A percentile compares a stretch with the other conserved stretches of the same genome.
Evolutionary conservation across 2,329 filamentous ascomycete genomes (phyloP).

Genomic region (Graphilbum sp.): DNA sequence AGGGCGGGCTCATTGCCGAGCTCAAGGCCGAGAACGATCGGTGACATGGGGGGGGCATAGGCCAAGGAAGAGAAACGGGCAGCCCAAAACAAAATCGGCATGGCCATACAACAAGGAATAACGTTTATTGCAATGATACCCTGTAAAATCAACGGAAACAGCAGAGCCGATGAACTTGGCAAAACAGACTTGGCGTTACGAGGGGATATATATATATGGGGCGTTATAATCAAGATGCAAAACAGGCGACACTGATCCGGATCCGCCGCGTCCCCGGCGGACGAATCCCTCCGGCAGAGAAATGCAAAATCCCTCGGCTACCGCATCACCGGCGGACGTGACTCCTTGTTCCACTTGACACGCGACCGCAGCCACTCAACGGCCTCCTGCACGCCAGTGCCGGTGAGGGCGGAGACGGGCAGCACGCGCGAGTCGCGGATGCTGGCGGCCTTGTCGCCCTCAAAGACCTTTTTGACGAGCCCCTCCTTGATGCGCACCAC

Average conservation of each 20-base stretch:
- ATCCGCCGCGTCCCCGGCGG: too few species aligned
- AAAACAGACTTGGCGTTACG: not conserved
- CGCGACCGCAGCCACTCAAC: constrained; percentile 92
- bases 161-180: too few species aligned
- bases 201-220: too few species aligned
- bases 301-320: constrained; percentile 23
- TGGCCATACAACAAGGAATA: too few species aligned
- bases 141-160: constrained; percentile 6
- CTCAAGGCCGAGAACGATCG: constrained; percentile 72
- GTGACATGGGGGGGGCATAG: constrained; percentile 21
- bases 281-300: too few species aligned
- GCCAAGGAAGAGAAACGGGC: not conserved
- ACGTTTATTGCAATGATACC: constrained; percentile 7
- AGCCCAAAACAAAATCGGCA: not conserved
- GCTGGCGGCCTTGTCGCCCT: constrained; percentile 73
- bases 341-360: constrained; percentile 94
- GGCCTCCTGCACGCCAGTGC: constrained; percentile 76
- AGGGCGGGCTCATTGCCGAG: constrained; percentile 64
- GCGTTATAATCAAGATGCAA: too few species aligned
- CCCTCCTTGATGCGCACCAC: constrained; percentile 96
- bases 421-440: constrained; percentile 84
- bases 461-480: constrained; percentile 85
- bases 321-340: constrained; percentile 80
- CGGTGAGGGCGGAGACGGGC: constrained; percentile 80
- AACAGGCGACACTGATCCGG: too few species aligned